Evolutionary conservation across 2,329 filamentous ascomycete genomes (phyloP).

Genomic region (Clonostachys rhizophaga): DNA sequence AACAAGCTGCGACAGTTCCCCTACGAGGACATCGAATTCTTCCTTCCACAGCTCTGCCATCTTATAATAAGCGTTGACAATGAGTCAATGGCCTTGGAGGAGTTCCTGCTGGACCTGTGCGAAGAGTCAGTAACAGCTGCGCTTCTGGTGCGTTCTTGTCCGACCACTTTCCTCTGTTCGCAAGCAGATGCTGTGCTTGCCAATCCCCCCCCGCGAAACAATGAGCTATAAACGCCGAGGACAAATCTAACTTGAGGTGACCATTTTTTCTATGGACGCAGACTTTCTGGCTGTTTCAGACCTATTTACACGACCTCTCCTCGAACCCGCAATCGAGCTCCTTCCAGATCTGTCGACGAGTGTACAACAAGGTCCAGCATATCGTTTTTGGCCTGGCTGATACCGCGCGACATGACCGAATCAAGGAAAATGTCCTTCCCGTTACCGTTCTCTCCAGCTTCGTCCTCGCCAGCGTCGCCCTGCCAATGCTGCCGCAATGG

Average conservation of each 20-base stretch:
- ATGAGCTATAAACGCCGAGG: background rate
- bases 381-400: conserved; percentile 80
- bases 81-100: conserved; percentile 86
- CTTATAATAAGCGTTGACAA: conserved; percentile 85
- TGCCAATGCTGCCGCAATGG: conserved; percentile 72
- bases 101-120: conserved; percentile 81
- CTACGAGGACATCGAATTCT: conserved; percentile 91
- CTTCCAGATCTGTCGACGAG: conserved; percentile 76
- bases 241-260: background rate
- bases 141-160: conserved; percentile 58
- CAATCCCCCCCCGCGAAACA: no score
- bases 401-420: conserved; percentile 64
- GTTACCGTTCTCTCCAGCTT: conserved; percentile 79
- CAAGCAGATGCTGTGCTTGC: no score
- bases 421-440: conserved; percentile 76
- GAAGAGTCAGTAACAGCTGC: conserved; percentile 84
- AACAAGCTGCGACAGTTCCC: conserved; percentile 85
- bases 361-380: conserved; percentile 86
- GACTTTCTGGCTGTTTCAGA: conserved; percentile 91
- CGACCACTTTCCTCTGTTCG: background rate
- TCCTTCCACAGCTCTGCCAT: conserved; percentile 82
- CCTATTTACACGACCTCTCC: conserved; percentile 77
- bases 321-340: conserved; percentile 69
- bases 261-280: conserved; percentile 22
- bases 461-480: conserved; percentile 70